Evolutionary conservation across 2,329 filamentous ascomycete genomes (phyloP), one percentile per base, ranked within the genome.

Genomic region (Cladophialophora yegresii): DNA sequence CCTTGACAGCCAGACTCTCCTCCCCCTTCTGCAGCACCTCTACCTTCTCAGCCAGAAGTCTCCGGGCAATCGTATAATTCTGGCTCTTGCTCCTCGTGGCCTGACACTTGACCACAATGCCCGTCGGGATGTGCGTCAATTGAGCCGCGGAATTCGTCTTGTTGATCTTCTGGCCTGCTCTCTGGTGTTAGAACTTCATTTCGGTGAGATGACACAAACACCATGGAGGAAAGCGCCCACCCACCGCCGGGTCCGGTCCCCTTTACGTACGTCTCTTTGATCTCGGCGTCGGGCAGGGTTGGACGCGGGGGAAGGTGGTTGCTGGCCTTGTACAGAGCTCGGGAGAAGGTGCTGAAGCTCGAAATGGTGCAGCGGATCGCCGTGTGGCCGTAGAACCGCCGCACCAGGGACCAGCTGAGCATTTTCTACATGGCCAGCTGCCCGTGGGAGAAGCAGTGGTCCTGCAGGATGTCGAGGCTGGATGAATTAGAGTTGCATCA

Each of bases 71-170:
- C 76, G 90, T 93, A 68, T 93, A 86, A 76, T 99, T 99, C 77
- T 96, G 90, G 63, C 85, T 85, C 20, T 92, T 87, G 1, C 91
- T 96, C 54, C 95, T 88, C 8, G 95, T 98, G 22, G 89, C 92
- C 78, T 99, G 95, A 62, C 87, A 93, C 79, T 99, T 99, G 68
- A 99, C 86, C 13, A 98, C 93, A 59, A 97, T 87, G 66, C 93
- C 93, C 0, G 93, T 96, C 5, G 93, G 92, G 16, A 90, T 79
- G 77, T 99, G 95, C 71, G 89, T 95, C 40, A 99, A 83, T 76
- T 99, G 95, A 2, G 97, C 93, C 43, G 93, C 93, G 0, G 91
- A 97, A 69, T 88, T 92, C 28, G 95, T 99, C 86, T 99, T 99
- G 79, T 99, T 99, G 89, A 98, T 98, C 76, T 97, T 97, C 75